phyloP scores from a whole-genome alignment of 257 asterid genomes.

The Jaltomata sinuosa region DNA sequence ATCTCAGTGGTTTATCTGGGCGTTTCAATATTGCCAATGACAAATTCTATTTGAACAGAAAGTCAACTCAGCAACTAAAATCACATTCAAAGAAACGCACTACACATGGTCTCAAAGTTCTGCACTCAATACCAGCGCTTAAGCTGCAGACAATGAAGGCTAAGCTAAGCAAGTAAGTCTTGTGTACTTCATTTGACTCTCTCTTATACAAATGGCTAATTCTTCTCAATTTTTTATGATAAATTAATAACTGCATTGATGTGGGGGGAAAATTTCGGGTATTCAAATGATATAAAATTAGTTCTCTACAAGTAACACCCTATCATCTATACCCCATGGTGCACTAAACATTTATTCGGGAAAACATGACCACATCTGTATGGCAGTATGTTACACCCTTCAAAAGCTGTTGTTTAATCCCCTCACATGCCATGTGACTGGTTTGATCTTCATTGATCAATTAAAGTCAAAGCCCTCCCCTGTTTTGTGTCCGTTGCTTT shows the following conservation, averaged over 20 bases:
- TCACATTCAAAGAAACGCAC: constrained; percentile 91
- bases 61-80: constrained; percentile 88
- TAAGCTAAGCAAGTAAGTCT: constrained; percentile 88
- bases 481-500: no score
- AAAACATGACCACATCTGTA: neutral
- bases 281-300: neutral
- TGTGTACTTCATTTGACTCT: neutral
- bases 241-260: neutral
- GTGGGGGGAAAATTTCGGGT: neutral
- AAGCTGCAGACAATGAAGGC: constrained; percentile 94
- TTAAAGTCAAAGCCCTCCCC: no score
- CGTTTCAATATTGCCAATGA: constrained; percentile 92
- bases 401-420: neutral
- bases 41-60: constrained; percentile 80
- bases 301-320: neutral
- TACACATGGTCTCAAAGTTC: constrained; percentile 81
- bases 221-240: neutral
- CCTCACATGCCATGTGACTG: no score
- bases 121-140: constrained; percentile 94
- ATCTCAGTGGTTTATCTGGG: constrained; percentile 50
- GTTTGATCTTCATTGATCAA: no score
- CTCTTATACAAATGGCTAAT: neutral
- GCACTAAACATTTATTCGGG: neutral
- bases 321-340: neutral
- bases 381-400: neutral